Conservation (phyloP, 2,329 filamentous ascomycete species). For the Exserohilum rostratum region DNA sequence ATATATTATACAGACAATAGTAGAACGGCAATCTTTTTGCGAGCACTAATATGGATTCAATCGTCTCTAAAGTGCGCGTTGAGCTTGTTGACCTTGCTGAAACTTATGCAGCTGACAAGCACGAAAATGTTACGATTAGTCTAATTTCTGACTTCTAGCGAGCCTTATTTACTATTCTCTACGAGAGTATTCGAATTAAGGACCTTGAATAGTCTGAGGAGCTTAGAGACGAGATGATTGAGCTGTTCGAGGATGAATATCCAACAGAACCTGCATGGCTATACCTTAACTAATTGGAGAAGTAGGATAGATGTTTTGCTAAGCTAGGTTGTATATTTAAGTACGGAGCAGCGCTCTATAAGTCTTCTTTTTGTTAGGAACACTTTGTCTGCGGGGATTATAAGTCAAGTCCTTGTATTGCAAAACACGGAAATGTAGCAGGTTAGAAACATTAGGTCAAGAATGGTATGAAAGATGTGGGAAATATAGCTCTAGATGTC, state of each 20-base stretch:
- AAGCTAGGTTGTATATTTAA: conserved; percentile 1
- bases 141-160: conserved; percentile 6
- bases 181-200: conserved; percentile 3
- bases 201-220: conserved; percentile 3
- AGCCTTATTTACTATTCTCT: conserved; percentile 2
- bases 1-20: conserved; percentile 1
- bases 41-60: conserved; percentile 1
- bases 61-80: conserved; percentile 1
- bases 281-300: conserved; percentile 1
- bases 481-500: background rate
- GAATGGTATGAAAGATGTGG: background rate
- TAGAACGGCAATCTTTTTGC: conserved; percentile 1
- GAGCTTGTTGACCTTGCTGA: conserved; percentile 1
- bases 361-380: conserved; percentile 4
- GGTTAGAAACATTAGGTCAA: background rate
- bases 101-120: background rate
- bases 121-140: conserved; percentile 8
- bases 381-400: conserved; percentile 1
- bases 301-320: background rate
- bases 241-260: conserved; percentile 1
- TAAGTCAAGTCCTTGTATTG: background rate
- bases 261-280: background rate
- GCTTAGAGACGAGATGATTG: conserved; percentile 1
- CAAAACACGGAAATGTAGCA: background rate
- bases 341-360: conserved; percentile 1